Evolutionary conservation across 169 alveolate species (phyloP).

Genomic region (Eimeria acervulina): DNA sequence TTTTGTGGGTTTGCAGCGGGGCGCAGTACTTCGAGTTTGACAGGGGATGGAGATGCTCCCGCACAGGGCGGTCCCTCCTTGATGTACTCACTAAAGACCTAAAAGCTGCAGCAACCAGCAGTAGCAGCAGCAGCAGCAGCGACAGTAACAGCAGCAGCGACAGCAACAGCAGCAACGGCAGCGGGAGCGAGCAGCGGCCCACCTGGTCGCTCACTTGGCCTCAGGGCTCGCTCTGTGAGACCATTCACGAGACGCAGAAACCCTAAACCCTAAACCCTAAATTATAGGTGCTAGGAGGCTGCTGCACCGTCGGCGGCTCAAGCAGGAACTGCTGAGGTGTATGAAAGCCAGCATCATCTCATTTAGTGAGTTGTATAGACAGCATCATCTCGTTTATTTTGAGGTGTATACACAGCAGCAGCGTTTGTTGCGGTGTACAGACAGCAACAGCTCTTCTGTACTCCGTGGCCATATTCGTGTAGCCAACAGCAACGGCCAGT

Average conservation of each 20-base stretch:
- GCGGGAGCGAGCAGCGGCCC: no score
- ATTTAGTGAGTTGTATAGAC: no score
- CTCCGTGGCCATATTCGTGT: no score
- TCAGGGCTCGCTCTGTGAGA: neutral
- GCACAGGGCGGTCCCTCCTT: conserved; percentile 1
- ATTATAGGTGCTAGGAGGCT: neutral
- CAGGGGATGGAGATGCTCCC: conserved; percentile 1
- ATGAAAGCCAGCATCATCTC: no score
- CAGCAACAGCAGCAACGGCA: no score
- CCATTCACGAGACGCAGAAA: neutral
- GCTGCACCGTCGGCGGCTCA: no score
- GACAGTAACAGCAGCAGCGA: neutral
- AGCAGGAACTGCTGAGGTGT: neutral
- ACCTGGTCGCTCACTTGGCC: neutral
- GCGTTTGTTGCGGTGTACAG: no score
- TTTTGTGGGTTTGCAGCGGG: conserved; percentile 11
- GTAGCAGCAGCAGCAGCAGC: neutral
- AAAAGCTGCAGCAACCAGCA: neutral
- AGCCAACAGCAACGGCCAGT: no score
- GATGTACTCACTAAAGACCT: conserved; percentile 8
- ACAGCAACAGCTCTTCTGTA: no score
- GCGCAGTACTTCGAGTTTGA: conserved; percentile 42
- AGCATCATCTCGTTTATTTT: no score
- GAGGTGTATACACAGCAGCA: no score
- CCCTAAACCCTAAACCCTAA: conserved; percentile 9